phyloP scores from a whole-genome alignment of 2,329 filamentous ascomycete species.

The Tolypocladium endophyticum region DNA sequence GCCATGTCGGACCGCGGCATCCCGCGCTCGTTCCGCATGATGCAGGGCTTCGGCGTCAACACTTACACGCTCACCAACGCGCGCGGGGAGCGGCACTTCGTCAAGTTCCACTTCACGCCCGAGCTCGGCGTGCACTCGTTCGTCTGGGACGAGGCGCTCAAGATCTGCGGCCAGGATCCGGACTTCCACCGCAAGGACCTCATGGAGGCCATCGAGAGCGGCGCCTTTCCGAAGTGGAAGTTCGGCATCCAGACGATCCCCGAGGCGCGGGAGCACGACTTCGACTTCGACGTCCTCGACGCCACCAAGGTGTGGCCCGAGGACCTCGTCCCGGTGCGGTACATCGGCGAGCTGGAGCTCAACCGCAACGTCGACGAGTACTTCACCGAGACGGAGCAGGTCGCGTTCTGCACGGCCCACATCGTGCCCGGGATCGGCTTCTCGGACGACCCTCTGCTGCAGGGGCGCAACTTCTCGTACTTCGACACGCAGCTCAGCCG shows the following conservation, averaged over 20 bases:
- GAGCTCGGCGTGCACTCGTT: slow-evolving; percentile 66
- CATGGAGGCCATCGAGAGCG: slow-evolving; percentile 61
- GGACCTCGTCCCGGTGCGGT: slow-evolving; percentile 61
- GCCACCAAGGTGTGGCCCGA: slow-evolving; percentile 83
- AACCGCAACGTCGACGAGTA: slow-evolving; percentile 74
- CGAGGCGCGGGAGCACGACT: slow-evolving; percentile 47
- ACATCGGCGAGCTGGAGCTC: slow-evolving; percentile 70
- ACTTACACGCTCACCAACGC: slow-evolving; percentile 61
- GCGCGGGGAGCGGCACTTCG: slow-evolving; percentile 58
- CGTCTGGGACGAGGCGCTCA: slow-evolving; percentile 71
- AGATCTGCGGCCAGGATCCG: slow-evolving; percentile 63
- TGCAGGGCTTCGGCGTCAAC: slow-evolving; percentile 80
- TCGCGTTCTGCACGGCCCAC: slow-evolving; percentile 72
- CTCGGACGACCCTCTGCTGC: slow-evolving; percentile 63
- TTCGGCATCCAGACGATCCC: slow-evolving; percentile 68
- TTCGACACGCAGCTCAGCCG: slow-evolving; percentile 44
- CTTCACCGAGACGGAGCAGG: slow-evolving; percentile 75
- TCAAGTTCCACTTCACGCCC: slow-evolving; percentile 70
- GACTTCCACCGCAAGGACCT: slow-evolving; percentile 77
- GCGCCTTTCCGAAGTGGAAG: slow-evolving; percentile 65
- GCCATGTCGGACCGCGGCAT: slow-evolving; percentile 65
- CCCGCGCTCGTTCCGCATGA: slow-evolving; percentile 69
- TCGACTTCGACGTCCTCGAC: slow-evolving; percentile 78
- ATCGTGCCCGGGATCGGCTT: slow-evolving; percentile 70
- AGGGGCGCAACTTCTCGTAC: slow-evolving; percentile 63